Base-by-base conservation (phyloP, 805 yeast genomes). In the Metschnikowia sp. region DNA sequence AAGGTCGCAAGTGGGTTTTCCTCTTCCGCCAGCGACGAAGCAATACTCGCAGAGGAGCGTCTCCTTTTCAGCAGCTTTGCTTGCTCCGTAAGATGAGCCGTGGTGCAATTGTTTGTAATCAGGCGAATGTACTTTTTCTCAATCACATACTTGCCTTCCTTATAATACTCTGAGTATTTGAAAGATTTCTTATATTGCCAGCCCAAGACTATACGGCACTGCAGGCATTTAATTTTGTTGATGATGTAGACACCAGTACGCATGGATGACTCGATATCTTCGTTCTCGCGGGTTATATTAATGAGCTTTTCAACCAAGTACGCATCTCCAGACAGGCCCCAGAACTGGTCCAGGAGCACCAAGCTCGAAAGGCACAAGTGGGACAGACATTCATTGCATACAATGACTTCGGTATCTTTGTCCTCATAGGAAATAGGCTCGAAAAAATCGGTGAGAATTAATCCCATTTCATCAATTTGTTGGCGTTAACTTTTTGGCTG, bases 121-220 rank as follows among this genome's bases (percentile, higher is more conserved):
- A 63, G 59, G 44, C 61, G 60, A 13, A 72, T 61, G 55, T 49
- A 72, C 38, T 62, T 60, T 34, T 63, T 59, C 56, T 72, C 77
- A 54, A 72, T 70, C 40, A 72, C 77, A 53, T 59, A 72, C 56
- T 72, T 72, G 38, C 76, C 75, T 56, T 72, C 77, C 49, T 72
- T 72, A 52, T 72, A 72, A 18, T 60, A 54, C 51, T 72, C 75
- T 36, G 63, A 54, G 45, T 61, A 63, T 42, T 60, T 58, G 50
- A 53, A 71, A 10, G 74, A 58, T 48, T 72, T 72, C 51, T 63
- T 63, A 52, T 72, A 72, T 45, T 56, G 63, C 77, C 77, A 72
- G 11, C 77, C 77, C 37, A 72, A 53, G 15, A 49, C 52, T 10
- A 54, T 57, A 40, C 51, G 44, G 50, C 77, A 72, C 52, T 72